Percentiles rank a stretch among this genome's conserved stretches.
Conservation (phyloP, 2,329 filamentous ascomycete species). For the Monilinia vaccinii-corymbosi region DNA sequence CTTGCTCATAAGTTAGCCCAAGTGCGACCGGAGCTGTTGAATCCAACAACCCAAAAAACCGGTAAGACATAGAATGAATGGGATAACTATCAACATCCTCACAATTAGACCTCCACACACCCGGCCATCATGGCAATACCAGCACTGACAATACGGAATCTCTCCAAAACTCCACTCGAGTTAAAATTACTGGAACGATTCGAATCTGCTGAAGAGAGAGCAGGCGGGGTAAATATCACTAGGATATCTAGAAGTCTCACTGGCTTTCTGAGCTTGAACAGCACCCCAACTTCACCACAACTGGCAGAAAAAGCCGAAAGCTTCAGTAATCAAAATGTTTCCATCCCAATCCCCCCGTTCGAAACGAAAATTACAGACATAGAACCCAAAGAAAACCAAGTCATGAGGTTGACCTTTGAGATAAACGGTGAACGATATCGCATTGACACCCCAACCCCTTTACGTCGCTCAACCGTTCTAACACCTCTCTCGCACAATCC, state of each 20-base stretch:
- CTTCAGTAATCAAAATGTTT: constrained; percentile 53
- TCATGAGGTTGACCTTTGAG: constrained; percentile 67
- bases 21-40: background rate
- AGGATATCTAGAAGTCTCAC: constrained; percentile 40
- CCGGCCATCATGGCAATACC: constrained; percentile 19
- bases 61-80: background rate
- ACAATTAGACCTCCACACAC: background rate
- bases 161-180: constrained; percentile 64
- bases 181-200: constrained; percentile 69
- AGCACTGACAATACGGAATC: constrained; percentile 66
- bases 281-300: constrained; percentile 25
- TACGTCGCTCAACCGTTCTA: constrained; percentile 50
- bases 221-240: constrained; percentile 21
- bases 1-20: background rate
- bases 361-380: constrained; percentile 54
- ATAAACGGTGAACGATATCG: constrained; percentile 56
- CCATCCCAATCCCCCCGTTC: constrained; percentile 60
- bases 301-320: constrained; percentile 46
- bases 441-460: constrained; percentile 60
- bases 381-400: constrained; percentile 49
- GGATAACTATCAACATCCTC: background rate
- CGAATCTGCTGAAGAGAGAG: constrained; percentile 35
- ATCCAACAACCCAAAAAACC: background rate
- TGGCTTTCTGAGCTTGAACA: constrained; percentile 37
- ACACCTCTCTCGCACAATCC: constrained; percentile 43